A percentile compares a stretch with the other conserved stretches of the same genome.
Evolutionary conservation across 208 protist species (phyloP).

Genomic region (Acanthamoeba royreba): DNA sequence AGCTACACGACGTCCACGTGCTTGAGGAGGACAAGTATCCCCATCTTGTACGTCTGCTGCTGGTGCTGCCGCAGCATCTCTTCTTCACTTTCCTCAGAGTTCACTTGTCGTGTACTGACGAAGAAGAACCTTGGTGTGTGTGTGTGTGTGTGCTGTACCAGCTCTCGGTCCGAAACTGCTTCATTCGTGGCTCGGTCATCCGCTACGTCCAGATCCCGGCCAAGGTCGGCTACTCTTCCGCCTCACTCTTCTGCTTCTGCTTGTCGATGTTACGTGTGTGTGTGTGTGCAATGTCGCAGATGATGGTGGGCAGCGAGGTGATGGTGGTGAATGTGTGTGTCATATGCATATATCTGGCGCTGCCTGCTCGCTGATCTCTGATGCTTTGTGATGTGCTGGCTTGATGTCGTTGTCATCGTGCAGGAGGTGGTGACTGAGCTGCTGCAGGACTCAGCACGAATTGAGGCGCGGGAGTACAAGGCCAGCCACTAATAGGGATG

Average conservation of each 20-base stretch:
- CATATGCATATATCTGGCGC: too few species aligned
- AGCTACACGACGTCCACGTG: constrained; percentile 84
- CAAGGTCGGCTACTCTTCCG: background rate
- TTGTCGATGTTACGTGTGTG: background rate
- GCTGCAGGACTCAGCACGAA: constrained; percentile 84
- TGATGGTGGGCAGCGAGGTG: too few species aligned
- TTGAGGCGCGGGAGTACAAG: constrained; percentile 62
- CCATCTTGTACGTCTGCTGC: constrained; percentile 82
- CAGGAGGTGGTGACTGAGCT: constrained; percentile 84
- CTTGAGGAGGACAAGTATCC: constrained; percentile 84
- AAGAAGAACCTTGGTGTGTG: background rate
- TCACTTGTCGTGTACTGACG: background rate
- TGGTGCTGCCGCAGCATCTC: background rate
- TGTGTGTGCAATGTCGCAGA: background rate
- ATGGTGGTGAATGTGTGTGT: too few species aligned
- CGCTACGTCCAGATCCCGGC: constrained; percentile 85
- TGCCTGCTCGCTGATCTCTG: too few species aligned
- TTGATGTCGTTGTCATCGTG: too few species aligned
- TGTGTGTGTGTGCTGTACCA: constrained; percentile 53
- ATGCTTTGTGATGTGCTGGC: too few species aligned
- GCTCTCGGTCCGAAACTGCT: constrained; percentile 87
- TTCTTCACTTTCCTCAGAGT: too few species aligned
- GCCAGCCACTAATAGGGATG: background rate
- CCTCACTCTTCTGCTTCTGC: background rate
- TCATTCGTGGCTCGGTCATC: constrained; percentile 88